A percentile compares a stretch with the other conserved stretches of the same genome.
These are phyloP conservation scores for Leccinum subrobustum DNA, from an alignment of 1,284 basidiomycete genomes.

Conservation along the genomic window DNA sequence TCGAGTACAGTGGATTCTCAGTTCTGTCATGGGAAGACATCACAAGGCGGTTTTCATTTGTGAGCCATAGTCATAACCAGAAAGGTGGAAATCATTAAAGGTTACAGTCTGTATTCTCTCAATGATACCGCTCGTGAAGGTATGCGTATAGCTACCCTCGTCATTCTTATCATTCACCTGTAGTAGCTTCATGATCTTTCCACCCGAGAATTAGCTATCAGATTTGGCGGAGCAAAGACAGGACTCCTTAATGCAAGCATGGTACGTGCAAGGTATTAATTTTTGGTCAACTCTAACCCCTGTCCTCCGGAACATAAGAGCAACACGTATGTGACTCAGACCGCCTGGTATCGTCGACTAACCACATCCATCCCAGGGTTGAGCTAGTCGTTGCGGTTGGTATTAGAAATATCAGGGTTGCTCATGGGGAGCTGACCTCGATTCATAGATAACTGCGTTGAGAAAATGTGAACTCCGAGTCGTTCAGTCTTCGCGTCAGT, in stretches of 20 bases:
- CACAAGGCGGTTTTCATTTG: constrained; percentile 66
- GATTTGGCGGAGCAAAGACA: constrained; percentile 75
- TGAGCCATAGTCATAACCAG: constrained; percentile 32
- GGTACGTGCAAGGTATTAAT: constrained; percentile 41
- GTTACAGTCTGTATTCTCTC: constrained; percentile 59
- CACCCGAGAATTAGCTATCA: constrained; percentile 72
- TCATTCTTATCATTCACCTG: constrained; percentile 8
- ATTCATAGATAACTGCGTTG: constrained; percentile 69
- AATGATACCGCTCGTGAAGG: constrained; percentile 74
- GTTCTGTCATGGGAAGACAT: constrained; percentile 52
- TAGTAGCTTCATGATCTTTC: constrained; percentile 73
- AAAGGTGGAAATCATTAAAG: not conserved
- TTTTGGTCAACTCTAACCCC: constrained; percentile 8
- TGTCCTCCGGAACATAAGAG: constrained; percentile 41
- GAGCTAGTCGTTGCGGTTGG: constrained; percentile 72
- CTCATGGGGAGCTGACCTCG: constrained; percentile 12
- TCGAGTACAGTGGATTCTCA: constrained; percentile 59
- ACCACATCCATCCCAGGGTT: constrained; percentile 43
- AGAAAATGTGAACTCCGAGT: constrained; percentile 82
- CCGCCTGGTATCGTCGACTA: not conserved
- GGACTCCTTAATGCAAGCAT: constrained; percentile 83
- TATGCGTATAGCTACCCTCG: constrained; percentile 26
- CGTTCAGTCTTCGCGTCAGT: constrained; percentile 76
- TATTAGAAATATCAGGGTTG: constrained; percentile 5
- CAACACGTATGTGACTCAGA: constrained; percentile 55